Evolutionary conservation across 306 rosid genomes (phyloP).

Genomic region (Glycine soja): DNA sequence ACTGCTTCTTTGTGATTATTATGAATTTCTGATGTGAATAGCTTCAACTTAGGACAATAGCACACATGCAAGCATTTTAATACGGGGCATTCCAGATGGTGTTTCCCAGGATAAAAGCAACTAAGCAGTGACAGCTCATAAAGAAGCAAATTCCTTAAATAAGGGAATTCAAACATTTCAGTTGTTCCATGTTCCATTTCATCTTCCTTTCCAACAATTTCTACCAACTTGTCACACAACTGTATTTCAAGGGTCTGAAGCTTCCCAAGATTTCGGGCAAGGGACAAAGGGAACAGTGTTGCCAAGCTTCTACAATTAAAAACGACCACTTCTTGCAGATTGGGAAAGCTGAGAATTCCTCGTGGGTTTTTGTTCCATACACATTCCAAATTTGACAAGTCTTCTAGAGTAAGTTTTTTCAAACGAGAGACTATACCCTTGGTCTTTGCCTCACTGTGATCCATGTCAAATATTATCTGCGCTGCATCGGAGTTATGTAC

Average conservation of each 20-base stretch:
- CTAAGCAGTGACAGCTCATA: neutral
- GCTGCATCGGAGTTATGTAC: neutral
- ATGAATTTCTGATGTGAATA: neutral
- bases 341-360: constrained; percentile 10
- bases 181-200: neutral
- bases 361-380: neutral
- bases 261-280: neutral
- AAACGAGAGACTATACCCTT: neutral
- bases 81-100: neutral
- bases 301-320: neutral
- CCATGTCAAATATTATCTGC: neutral
- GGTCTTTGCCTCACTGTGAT: neutral
- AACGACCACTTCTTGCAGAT: neutral
- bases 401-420: neutral
- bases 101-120: neutral
- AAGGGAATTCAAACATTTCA: constrained; percentile 13
- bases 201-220: constrained; percentile 25
- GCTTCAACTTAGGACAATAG: neutral
- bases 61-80: neutral
- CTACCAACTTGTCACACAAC: neutral
- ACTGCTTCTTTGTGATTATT: neutral
- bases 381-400: neutral
- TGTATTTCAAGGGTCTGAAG: neutral
- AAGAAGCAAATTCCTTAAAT: neutral
- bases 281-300: neutral